These are phyloP conservation scores for Podaxis rugospora DNA, from an alignment of 768 basidiomycete species.

Conservation along the genomic window DNA sequence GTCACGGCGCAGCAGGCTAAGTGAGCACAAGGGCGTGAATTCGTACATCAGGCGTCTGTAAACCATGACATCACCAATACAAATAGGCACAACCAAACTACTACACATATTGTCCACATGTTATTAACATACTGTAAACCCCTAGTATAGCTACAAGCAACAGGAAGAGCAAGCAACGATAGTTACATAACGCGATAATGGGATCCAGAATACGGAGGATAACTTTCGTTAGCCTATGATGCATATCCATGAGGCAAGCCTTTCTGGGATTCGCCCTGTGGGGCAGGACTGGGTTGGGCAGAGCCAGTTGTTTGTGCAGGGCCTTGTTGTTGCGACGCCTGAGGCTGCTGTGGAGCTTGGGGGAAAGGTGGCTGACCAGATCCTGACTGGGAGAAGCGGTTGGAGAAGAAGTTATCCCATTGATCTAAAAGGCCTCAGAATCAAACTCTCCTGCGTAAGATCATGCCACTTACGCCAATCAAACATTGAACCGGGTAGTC, in stretches of 20 bases:
- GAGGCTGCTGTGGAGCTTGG: conserved; percentile 17
- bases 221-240: background rate
- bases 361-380: background rate
- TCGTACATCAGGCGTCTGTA: background rate
- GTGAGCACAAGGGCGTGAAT: background rate
- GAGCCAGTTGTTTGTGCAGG: background rate
- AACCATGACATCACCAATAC: conserved; percentile 6
- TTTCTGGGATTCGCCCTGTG: background rate
- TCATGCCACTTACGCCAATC: conserved; percentile 63
- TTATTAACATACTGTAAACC: background rate
- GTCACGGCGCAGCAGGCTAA: background rate
- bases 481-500: conserved; percentile 81
- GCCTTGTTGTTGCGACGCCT: conserved; percentile 17
- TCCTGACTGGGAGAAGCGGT: conserved; percentile 37
- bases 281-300: background rate
- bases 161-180: background rate
- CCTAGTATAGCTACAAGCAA: conserved; percentile 9
- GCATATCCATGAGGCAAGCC: background rate
- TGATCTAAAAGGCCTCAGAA: conserved; percentile 44
- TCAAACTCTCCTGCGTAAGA: background rate
- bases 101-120: conserved; percentile 6
- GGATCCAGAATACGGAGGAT: background rate
- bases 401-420: conserved; percentile 78
- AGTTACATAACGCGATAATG: conserved; percentile 1
- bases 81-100: conserved; percentile 5